Evolutionary conservation across 768 basidiomycete species (phyloP).

Genomic region (Trametopsis cervina): DNA sequence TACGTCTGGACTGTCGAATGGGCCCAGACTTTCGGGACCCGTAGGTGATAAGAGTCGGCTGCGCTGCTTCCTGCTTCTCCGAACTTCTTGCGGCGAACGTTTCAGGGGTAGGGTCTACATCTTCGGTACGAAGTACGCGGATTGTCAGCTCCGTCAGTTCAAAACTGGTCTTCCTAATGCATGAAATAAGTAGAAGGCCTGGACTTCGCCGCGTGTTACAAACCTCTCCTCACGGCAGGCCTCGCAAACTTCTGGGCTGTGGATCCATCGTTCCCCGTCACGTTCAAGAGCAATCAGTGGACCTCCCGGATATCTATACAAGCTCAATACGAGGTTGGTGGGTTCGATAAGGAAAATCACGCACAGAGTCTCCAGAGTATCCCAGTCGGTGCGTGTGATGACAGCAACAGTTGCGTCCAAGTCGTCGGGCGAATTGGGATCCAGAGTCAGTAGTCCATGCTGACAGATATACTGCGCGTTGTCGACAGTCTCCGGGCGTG

Average conservation of each 20-base stretch:
- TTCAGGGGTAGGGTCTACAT: constrained; percentile 23
- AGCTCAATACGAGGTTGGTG: neutral
- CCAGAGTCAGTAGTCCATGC: constrained; percentile 56
- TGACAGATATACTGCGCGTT: constrained; percentile 60
- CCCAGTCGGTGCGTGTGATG: constrained; percentile 61
- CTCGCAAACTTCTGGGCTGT: constrained; percentile 48
- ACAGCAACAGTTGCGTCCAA: constrained; percentile 49
- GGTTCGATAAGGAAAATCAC: constrained; percentile 18
- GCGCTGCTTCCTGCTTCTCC: constrained; percentile 17
- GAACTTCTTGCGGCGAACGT: constrained; percentile 11
- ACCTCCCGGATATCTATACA: constrained; percentile 47
- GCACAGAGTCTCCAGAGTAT: constrained; percentile 49
- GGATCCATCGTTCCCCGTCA: constrained; percentile 28
- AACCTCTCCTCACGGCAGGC: constrained; percentile 58
- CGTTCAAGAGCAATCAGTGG: constrained; percentile 47
- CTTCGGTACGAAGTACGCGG: constrained; percentile 33
- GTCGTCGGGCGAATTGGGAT: constrained; percentile 57
- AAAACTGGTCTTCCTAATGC: constrained; percentile 47
- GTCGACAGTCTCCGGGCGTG: constrained; percentile 57
- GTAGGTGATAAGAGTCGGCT: constrained; percentile 24
- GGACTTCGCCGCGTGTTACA: constrained; percentile 7
- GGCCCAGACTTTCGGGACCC: constrained; percentile 35
- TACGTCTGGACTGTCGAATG: constrained; percentile 55
- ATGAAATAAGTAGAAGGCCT: neutral
- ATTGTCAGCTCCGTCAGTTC: constrained; percentile 55